These are phyloP conservation scores for Murraya paniculata DNA, from an alignment of 345 rosid species.

Conservation along the genomic window DNA sequence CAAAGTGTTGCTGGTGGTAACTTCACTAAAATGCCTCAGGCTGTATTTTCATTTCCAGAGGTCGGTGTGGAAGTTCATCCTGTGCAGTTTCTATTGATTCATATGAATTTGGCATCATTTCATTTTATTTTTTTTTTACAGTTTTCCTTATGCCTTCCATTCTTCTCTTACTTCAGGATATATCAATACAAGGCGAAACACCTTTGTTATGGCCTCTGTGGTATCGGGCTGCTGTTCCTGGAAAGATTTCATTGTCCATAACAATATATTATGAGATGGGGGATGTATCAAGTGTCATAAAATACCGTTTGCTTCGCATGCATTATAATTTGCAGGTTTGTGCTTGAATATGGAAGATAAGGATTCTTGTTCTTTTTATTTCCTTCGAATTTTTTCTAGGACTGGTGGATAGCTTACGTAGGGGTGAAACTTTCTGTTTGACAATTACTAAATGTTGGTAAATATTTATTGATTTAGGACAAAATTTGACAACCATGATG, in stretches of 20 bases:
- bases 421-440: background rate
- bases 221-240: conserved; percentile 94
- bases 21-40: conserved; percentile 31
- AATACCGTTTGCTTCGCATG: conserved; percentile 84
- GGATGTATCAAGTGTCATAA: conserved; percentile 67
- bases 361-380: conserved; percentile 11
- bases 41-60: conserved; percentile 77
- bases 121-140: conserved; percentile 17
- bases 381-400: background rate
- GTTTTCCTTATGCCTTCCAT: conserved; percentile 20
- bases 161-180: conserved; percentile 51
- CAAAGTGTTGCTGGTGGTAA: conserved; percentile 30
- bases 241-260: conserved; percentile 56
- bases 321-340: conserved; percentile 74
- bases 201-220: conserved; percentile 89
- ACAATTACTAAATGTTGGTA: background rate
- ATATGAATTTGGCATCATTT: conserved; percentile 12
- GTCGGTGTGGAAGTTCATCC: conserved; percentile 38
- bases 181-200: conserved; percentile 45
- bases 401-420: background rate
- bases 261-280: conserved; percentile 86
- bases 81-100: conserved; percentile 13
- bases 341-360: conserved; percentile 13
- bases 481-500: background rate
- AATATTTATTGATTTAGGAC: background rate